Base-by-base conservation (phyloP, 768 basidiomycete species). In the Lactarius quietus region DNA sequence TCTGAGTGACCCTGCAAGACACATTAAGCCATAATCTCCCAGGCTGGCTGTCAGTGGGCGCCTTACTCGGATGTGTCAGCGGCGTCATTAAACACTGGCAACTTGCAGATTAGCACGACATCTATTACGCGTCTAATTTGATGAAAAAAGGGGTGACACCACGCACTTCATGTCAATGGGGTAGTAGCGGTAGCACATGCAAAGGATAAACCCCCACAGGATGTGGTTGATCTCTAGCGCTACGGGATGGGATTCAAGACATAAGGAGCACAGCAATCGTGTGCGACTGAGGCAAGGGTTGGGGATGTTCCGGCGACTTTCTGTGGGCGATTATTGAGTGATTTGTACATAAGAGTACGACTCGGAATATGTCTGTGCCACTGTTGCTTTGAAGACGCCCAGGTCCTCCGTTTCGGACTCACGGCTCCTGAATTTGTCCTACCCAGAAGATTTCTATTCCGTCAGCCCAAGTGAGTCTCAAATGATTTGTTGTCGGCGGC, bases 361-460 rank as follows among this genome's bases (percentile, higher is more conserved):
- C n/a, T n/a, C n/a, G n/a, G n/a, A 15, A n/a, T 12, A 48, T 48
- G 26, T 26, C 14, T 28, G 48, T 51, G 48, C 48, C 48, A 51
- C 48, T 26, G 15, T 28, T 51, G 7, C 20, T 38, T 36, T 26
- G 31, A 41, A 54, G 20, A 29, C 33, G 36, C 6, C 35, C 26
- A 26, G 48, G 48, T 6, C 26, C 29, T 36, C 23, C 9, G 58
- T 64, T 54, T 64, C 58, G 59, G 52, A 64, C 54, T 53, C 63
- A 64, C 38, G 52, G 15, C 14, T 7, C n/a, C 48, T n/a, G 14
- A 51, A 26, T 51, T 26, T 51, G 48, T 51, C 48, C 14, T 26
- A 26, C 48, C 33, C 33, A 51, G 6, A 7, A 51, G 14, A 26
- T 28, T 28, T 51, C 23, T 23, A 14, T 23, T 23, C n/a, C n/a